phyloP scores from a whole-genome alignment of 345 rosid genomes.

The Trapa bicornis region DNA sequence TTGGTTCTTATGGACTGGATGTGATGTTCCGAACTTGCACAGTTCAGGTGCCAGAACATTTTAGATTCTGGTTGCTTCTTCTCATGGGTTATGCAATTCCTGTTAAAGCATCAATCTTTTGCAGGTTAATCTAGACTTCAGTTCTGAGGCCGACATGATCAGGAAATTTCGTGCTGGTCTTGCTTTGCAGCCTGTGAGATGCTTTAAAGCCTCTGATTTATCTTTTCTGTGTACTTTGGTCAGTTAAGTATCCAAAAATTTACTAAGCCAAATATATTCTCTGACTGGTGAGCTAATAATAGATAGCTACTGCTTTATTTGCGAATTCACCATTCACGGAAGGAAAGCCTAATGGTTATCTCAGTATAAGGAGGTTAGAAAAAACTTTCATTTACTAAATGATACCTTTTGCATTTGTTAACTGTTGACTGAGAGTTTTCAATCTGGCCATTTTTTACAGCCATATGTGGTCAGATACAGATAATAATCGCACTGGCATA shows the following conservation, averaged over 20 bases:
- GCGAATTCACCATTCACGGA: constrained; percentile 97
- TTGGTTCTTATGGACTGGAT: constrained; percentile 87
- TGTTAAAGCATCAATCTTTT: constrained; percentile 1
- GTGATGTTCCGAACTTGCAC: constrained; percentile 99
- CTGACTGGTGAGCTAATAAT: constrained; percentile 28
- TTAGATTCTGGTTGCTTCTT: constrained; percentile 1
- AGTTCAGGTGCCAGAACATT: constrained; percentile 64
- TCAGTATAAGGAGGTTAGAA: constrained; percentile 88
- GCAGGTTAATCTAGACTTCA: constrained; percentile 93
- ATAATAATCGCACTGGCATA: constrained; percentile 84
- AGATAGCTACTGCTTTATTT: constrained; percentile 97
- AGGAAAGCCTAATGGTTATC: constrained; percentile 95
- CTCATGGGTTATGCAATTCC: neutral
- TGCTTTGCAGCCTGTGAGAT: constrained; percentile 90
- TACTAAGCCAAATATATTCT: neutral
- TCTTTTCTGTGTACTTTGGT: neutral
- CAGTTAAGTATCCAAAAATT: neutral
- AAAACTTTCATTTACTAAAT: constrained; percentile 1
- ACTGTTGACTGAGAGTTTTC: constrained; percentile 3
- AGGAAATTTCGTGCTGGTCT: constrained; percentile 91
- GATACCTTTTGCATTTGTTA: neutral
- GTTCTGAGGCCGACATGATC: constrained; percentile 96
- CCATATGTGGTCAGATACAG: constrained; percentile 94
- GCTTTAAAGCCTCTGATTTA: neutral
- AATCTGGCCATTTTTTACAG: constrained; percentile 28